phyloP scores from a whole-genome alignment of 75 land plant species.

The Isoetes taiwanensis region DNA sequence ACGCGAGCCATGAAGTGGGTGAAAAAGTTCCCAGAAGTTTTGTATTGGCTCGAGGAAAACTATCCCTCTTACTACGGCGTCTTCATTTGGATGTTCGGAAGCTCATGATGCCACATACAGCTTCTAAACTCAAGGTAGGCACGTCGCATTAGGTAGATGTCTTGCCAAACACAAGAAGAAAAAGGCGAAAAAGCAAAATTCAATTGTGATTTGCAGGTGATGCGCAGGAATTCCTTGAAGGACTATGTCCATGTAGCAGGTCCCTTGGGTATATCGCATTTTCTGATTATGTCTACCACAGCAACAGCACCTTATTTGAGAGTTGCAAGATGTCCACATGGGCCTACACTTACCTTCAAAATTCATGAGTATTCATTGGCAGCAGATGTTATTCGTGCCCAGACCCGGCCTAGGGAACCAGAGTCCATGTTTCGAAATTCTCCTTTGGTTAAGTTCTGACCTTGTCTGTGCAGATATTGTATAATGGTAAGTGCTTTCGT shows the following conservation, averaged over 20 bases:
- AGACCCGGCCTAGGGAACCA: conserved; percentile 65
- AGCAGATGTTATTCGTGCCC: conserved; percentile 66
- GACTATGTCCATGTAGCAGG: conserved; percentile 95
- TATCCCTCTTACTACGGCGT: conserved; percentile 55
- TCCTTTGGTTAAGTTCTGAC: conserved; percentile 52
- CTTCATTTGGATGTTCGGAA: conserved; percentile 73
- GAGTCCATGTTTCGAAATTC: conserved; percentile 55
- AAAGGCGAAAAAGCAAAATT: no score
- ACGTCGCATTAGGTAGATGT: background rate
- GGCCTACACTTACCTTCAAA: conserved; percentile 92
- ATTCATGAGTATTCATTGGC: conserved; percentile 72
- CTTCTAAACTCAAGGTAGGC: conserved; percentile 77
- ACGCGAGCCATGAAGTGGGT: conserved; percentile 9
- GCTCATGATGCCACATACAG: conserved; percentile 90
- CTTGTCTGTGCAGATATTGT: background rate
- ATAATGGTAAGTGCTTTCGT: background rate
- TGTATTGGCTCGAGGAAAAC: conserved; percentile 73
- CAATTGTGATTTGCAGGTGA: conserved; percentile 89
- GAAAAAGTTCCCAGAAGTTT: conserved; percentile 88
- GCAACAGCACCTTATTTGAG: conserved; percentile 58
- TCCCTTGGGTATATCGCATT: conserved; percentile 95
- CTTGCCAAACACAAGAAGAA: no score
- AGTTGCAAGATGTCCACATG: conserved; percentile 88
- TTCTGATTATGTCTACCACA: conserved; percentile 75
- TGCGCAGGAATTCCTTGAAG: conserved; percentile 65